Conservation (phyloP, 116 monocot genomes). For the Dioscorea cayenensis region DNA sequence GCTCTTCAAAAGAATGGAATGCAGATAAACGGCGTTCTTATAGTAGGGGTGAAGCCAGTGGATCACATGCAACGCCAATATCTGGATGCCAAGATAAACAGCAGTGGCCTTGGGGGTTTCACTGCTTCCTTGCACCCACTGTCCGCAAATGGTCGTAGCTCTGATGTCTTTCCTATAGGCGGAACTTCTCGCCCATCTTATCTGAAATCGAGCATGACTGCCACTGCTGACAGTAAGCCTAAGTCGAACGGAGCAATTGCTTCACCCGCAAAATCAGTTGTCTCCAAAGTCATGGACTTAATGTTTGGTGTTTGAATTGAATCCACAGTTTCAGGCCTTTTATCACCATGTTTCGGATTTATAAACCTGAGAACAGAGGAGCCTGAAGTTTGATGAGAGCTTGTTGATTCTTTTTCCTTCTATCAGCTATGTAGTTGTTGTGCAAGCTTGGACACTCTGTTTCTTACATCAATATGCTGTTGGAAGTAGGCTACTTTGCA, state of each 20-base stretch:
- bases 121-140: conserved; percentile 43
- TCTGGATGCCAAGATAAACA: conserved; percentile 46
- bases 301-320: conserved; percentile 63
- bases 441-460: no score
- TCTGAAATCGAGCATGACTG: conserved; percentile 16
- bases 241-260: conserved; percentile 58
- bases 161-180: conserved; percentile 2
- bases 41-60: conserved; percentile 78
- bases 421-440: no score
- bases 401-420: no score
- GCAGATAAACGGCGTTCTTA: conserved; percentile 69
- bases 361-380: no score
- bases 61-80: conserved; percentile 51
- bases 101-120: conserved; percentile 36
- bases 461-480: no score
- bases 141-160: conserved; percentile 13
- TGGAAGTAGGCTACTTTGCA: no score
- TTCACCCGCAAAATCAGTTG: conserved; percentile 62
- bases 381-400: no score
- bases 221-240: conserved; percentile 15
- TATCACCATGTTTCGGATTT: no score
- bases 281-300: conserved; percentile 79
- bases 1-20: conserved; percentile 58
- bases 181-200: conserved; percentile 19
- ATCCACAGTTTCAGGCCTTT: not conserved